These are phyloP conservation scores for Mycena citricolor DNA, from an alignment of 1,284 basidiomycete genomes.

Conservation along the genomic window DNA sequence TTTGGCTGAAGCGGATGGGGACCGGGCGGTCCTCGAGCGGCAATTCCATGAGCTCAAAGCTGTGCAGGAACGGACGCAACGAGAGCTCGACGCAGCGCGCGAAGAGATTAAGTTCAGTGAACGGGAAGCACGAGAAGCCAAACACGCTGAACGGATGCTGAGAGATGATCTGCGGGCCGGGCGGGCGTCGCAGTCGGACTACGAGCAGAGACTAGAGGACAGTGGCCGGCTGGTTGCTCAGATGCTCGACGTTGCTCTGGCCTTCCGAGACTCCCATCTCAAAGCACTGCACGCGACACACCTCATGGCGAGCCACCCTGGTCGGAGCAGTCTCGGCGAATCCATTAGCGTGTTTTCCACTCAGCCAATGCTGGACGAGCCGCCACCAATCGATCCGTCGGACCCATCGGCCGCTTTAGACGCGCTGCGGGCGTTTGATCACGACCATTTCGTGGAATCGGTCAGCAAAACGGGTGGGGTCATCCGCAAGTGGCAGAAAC, in stretches of 20 bases:
- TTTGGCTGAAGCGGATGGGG: slow-evolving; percentile 87
- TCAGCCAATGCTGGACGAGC: slow-evolving; percentile 57
- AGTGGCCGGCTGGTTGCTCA: slow-evolving; percentile 65
- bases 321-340: slow-evolving; percentile 37
- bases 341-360: slow-evolving; percentile 49
- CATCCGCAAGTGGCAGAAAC: slow-evolving; percentile 96
- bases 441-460: slow-evolving; percentile 80
- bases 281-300: slow-evolving; percentile 67
- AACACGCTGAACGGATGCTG: slow-evolving; percentile 60
- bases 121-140: slow-evolving; percentile 62
- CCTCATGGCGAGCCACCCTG: slow-evolving; percentile 59
- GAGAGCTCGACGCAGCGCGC: slow-evolving; percentile 60
- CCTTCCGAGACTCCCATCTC: slow-evolving; percentile 69
- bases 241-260: slow-evolving; percentile 71
- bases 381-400: slow-evolving; percentile 70
- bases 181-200: slow-evolving; percentile 61
- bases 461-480: slow-evolving; percentile 78
- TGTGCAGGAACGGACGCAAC: slow-evolving; percentile 55
- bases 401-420: slow-evolving; percentile 70
- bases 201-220: slow-evolving; percentile 63
- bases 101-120: slow-evolving; percentile 72
- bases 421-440: slow-evolving; percentile 71
- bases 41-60: slow-evolving; percentile 79
- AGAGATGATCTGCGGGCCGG: slow-evolving; percentile 63
- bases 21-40: slow-evolving; percentile 85